Evolutionary conservation across 2,329 filamentous ascomycete genomes (phyloP), one percentile per base, ranked within the genome.

Genomic region (Monilinia laxa): DNA sequence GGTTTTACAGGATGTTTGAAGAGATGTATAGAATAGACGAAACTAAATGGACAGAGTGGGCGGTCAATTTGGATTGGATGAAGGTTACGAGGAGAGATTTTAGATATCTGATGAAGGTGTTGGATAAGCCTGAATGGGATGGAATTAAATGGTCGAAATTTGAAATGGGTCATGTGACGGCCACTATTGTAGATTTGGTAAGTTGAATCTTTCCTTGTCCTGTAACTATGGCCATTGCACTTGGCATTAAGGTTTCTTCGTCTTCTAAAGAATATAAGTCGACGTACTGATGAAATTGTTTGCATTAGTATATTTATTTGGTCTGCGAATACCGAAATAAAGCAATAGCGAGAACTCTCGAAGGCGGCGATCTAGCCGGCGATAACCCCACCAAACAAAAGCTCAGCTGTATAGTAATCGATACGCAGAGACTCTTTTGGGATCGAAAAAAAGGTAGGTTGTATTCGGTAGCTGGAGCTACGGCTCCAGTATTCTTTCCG

Each of bases 321-420:
- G 45, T 18, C 47, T 62, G 58, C 47, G 58, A 62, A 18, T 62
- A 62, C 2, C 38, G 58, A n/a, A 62, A 62, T 16, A 51, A 31
- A 51, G 58, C 28, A 20, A 62, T 62, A 38, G 45, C 58, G 5
- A 62, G 58, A 16, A 62, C 45, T 12, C 58, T 60, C 28, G 18
- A 25, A 35, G 31, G 58, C 10, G 58, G 58, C 45, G 58, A 62
- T n/a, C 14, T 62, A 20, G n/a, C 45, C n/a, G 58, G 28, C 7
- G 10, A 51, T 4, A 51, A 16, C 11, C 58, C 58, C 35, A 51
- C 58, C 20, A 62, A 51, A 25, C 45, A 62, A 25, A 62, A 51
- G 31, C 2, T 62, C n/a, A 62, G 58, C 28, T 51, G 28, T 4
- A 62, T 62, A 25, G 11, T 38, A 4, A 62, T 62, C n/a, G 58